phyloP scores from a whole-genome alignment of 225 moss, liverwort and hornwort species.

The Ulota crispa region DNA sequence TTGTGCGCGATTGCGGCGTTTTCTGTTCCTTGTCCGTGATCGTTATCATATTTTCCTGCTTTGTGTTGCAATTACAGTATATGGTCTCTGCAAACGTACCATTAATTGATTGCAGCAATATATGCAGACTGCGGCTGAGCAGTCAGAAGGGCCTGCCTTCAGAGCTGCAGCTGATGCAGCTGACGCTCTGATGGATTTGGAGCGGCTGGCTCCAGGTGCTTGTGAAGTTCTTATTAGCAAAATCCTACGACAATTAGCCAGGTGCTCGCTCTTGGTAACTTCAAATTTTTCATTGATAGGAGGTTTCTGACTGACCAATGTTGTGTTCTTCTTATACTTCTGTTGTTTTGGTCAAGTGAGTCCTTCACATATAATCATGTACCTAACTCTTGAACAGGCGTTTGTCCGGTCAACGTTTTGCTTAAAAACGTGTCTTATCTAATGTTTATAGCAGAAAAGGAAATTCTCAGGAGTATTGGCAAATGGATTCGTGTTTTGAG shows the following conservation, averaged over 20 bases:
- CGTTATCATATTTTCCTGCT: neutral
- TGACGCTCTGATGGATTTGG: slow-evolving; percentile 96
- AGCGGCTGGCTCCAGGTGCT: slow-evolving; percentile 96
- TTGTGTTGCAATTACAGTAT: neutral
- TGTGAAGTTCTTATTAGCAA: slow-evolving; percentile 95
- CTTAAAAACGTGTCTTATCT: neutral
- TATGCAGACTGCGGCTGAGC: slow-evolving; percentile 92
- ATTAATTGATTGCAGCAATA: slow-evolving; percentile 22
- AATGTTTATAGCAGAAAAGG: neutral
- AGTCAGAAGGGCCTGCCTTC: slow-evolving; percentile 92
- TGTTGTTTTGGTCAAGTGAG: neutral
- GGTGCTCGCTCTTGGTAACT: slow-evolving; percentile 35
- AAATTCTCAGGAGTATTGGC: neutral
- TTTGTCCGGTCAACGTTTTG: neutral
- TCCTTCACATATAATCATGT: neutral
- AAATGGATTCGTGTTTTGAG: neutral
- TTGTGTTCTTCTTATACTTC: neutral
- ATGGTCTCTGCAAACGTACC: neutral
- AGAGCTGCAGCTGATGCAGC: slow-evolving; percentile 98
- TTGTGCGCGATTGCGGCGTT: too few species aligned
- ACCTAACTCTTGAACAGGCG: neutral
- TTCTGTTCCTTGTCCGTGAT: too few species aligned
- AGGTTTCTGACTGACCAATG: neutral
- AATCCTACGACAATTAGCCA: slow-evolving; percentile 83
- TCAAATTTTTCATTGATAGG: neutral